Percentiles rank a stretch among this genome's conserved stretches.
Evolutionary conservation across 108 stramenopile species (phyloP).

Genomic region (Schizochytrium sp.): DNA sequence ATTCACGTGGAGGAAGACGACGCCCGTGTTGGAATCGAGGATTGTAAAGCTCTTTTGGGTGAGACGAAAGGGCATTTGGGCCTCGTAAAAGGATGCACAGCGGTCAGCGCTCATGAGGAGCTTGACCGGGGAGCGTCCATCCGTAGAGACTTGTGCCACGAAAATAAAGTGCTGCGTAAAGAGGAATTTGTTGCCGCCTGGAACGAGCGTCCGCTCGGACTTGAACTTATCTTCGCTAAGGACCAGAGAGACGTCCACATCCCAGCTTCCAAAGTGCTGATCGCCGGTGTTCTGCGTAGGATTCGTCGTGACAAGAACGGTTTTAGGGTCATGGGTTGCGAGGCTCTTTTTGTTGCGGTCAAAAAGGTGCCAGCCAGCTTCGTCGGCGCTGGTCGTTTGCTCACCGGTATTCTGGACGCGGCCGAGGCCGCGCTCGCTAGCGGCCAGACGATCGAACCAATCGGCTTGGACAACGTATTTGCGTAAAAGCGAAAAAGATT

Average conservation of each 20-base stretch:
- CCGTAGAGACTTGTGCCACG: not conserved
- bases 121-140: not conserved
- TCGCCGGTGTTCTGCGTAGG: not conserved
- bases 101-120: not conserved
- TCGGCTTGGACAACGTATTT: slow-evolving; percentile 14
- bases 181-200: not conserved
- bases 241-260: not conserved
- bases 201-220: not conserved
- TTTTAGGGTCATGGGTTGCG: not conserved
- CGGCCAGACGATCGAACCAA: not conserved
- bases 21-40: not conserved
- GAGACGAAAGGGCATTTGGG: not conserved
- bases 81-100: not conserved
- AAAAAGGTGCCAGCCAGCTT: not conserved
- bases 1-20: slow-evolving; percentile 17
- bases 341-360: not conserved
- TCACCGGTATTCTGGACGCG: not conserved
- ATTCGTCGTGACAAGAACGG: not conserved
- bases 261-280: not conserved
- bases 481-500: not conserved
- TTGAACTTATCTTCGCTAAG: not conserved
- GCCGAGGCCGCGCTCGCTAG: not conserved
- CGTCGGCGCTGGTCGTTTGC: not conserved
- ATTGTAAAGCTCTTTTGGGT: not conserved
- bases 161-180: not conserved